Conservation (phyloP, 2,329 filamentous ascomycete species). For the Neonectria faginata region DNA sequence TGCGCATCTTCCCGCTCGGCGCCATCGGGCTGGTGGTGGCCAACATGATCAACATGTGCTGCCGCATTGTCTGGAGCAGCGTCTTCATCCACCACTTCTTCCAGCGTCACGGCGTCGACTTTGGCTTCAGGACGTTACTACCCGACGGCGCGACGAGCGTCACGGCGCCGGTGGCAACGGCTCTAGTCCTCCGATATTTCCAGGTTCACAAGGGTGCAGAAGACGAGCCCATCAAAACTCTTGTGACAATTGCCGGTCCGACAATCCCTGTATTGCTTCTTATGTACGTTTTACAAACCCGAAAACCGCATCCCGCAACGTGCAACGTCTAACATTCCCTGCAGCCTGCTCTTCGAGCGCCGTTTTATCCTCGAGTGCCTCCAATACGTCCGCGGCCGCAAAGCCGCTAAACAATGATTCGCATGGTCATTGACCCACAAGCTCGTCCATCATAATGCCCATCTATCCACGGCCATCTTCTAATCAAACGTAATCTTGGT, state of each 20-base stretch:
- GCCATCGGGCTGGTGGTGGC: slow-evolving; percentile 85
- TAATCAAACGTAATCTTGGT: slow-evolving; percentile 93
- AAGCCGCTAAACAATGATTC: slow-evolving; percentile 47
- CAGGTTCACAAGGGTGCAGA: slow-evolving; percentile 41
- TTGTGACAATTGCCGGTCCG: slow-evolving; percentile 62
- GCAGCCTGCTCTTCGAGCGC: slow-evolving; percentile 66
- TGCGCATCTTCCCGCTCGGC: slow-evolving; percentile 76
- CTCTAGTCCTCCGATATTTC: slow-evolving; percentile 44
- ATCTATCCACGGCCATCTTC: slow-evolving; percentile 22
- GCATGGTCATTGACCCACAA: neutral
- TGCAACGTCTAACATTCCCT: slow-evolving; percentile 42
- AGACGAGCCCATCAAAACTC: slow-evolving; percentile 46
- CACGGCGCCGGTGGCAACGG: slow-evolving; percentile 44
- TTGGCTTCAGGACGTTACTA: slow-evolving; percentile 45
- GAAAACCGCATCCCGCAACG: slow-evolving; percentile 32
- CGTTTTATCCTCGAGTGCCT: slow-evolving; percentile 65
- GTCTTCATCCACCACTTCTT: slow-evolving; percentile 79
- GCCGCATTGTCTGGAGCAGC: slow-evolving; percentile 85
- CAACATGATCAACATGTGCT: slow-evolving; percentile 89
- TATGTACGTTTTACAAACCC: slow-evolving; percentile 66
- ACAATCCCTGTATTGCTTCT: slow-evolving; percentile 64
- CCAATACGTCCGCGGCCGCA: slow-evolving; percentile 54
- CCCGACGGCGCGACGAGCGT: slow-evolving; percentile 43
- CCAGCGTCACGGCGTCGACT: slow-evolving; percentile 52
- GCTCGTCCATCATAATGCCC: neutral